These are phyloP conservation scores for Pezicula carpinea DNA, from an alignment of 2,329 filamentous ascomycete species.

Conservation along the genomic window DNA sequence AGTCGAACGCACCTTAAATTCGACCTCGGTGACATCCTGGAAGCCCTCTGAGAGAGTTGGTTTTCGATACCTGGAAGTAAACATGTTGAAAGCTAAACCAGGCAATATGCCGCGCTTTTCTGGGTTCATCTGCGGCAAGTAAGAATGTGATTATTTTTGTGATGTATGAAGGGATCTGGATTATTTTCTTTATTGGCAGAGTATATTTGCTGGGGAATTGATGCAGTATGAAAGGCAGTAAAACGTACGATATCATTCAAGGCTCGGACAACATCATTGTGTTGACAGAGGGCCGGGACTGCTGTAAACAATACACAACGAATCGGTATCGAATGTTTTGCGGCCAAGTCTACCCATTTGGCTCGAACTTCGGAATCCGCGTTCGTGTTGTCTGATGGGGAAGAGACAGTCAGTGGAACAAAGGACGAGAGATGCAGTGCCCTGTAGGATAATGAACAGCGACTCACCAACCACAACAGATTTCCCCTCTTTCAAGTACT, in stretches of 20 bases:
- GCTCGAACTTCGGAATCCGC: conserved; percentile 70
- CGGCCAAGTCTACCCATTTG: conserved; percentile 75
- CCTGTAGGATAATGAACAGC: conserved; percentile 1
- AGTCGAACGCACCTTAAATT: conserved; percentile 57
- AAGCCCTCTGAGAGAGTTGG: conserved; percentile 77
- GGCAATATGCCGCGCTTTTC: conserved; percentile 73
- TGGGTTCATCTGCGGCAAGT: conserved; percentile 64
- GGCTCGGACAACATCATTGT: conserved; percentile 83
- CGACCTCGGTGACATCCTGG: conserved; percentile 67
- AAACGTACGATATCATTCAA: conserved; percentile 42
- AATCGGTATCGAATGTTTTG: conserved; percentile 65
- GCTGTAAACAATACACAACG: conserved; percentile 85
- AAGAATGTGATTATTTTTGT: conserved; percentile 7
- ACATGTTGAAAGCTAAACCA: conserved; percentile 74
- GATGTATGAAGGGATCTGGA: conserved; percentile 6
- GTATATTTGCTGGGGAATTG: not conserved
- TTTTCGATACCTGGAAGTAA: conserved; percentile 65
- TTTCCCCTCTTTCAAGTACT: conserved; percentile 57
- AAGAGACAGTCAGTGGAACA: conserved; percentile 4
- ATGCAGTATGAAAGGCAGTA: not conserved
- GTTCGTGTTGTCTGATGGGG: conserved; percentile 82
- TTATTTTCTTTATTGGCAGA: not conserved
- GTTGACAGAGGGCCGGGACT: conserved; percentile 57
- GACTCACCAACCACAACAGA: conserved; percentile 74
- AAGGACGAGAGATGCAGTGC: conserved; percentile 7